Conservation (phyloP, 2,329 filamentous ascomycete species). For the Lachnellula suecica region DNA sequence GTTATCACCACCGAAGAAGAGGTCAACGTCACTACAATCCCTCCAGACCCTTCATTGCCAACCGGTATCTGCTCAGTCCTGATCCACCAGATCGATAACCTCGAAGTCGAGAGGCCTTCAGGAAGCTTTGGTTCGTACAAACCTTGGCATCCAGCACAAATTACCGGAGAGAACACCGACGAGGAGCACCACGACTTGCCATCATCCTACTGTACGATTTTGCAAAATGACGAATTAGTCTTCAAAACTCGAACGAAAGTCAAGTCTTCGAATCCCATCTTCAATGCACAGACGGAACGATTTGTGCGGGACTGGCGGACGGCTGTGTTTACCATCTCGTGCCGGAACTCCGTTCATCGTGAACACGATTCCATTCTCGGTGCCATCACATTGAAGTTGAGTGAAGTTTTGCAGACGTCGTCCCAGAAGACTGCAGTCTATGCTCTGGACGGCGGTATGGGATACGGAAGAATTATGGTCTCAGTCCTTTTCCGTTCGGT, state of each 20-base stretch:
- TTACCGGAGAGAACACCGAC: conserved; percentile 21
- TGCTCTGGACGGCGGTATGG: conserved; percentile 18
- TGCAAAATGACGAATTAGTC: conserved; percentile 20
- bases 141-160: conserved; percentile 19
- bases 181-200: conserved; percentile 17
- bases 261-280: conserved; percentile 18
- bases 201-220: conserved; percentile 19
- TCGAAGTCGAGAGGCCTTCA: conserved; percentile 15
- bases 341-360: conserved; percentile 15
- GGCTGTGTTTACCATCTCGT: conserved; percentile 17
- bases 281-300: conserved; percentile 19
- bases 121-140: conserved; percentile 19
- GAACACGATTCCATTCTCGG: conserved; percentile 21
- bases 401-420: conserved; percentile 16
- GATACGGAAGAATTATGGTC: conserved; percentile 18
- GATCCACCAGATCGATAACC: conserved; percentile 20
- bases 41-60: conserved; percentile 17
- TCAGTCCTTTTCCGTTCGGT: conserved; percentile 21
- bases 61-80: conserved; percentile 21
- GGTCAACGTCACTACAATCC: conserved; percentile 17
- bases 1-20: conserved; percentile 17
- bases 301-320: conserved; percentile 21
- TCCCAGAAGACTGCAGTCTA: conserved; percentile 18
- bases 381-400: conserved; percentile 17
- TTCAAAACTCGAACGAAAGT: conserved; percentile 21